Evolutionary conservation across 2,329 filamentous ascomycete genomes (phyloP), one percentile per base, ranked within the genome.

Genomic region (Didymosphaeria variabile): DNA sequence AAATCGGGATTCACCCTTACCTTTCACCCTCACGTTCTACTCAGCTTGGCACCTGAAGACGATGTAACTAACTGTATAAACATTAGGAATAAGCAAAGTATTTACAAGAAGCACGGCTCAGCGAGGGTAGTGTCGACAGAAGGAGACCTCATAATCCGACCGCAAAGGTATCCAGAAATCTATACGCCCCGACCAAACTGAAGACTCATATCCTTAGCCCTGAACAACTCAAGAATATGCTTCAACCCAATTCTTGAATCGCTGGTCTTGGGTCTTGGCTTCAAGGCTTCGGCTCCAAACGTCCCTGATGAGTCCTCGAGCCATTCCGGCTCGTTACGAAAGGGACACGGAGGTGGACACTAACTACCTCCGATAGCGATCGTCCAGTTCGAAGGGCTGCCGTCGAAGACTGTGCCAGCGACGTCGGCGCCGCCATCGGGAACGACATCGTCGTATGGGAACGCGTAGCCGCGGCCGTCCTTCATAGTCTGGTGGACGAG

Each of bases 381-480:
- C 5, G 79, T 80, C 58, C 86, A 82, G 13, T 84, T 46, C 17
- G 70, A 65, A 0, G 85, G 84, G 63, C 79, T 79, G 1, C 78
- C 72, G 29, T 80, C 83, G 55, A 84, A 79, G 40, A 87, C 79
- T 32, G 82, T 83, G 2, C 85, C 85, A 3, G 81, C 82, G 55
- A 85, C 84, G 70, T 90, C 86, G 64, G 82, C 78, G 31, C 83
- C 81, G 19, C 83, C 86, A 61, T 82, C 79, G 0, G 87, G 84
- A 57, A 86, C 85, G 19, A 91, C 88, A 71, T 91, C 89, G 68
- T 91, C 89, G 66, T 90, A 91, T 0, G 89, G 82, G 70, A 90
- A 91, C 0, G 87, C 85, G 70, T 91, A 91, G 0, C 89, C 89
- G 47, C 81, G 79, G 1, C 84, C 83, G 71, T 90, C 87, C 5